A percentile compares a stretch with the other conserved stretches of the same genome.
Conservation (phyloP, 2,329 filamentous ascomycete genomes). For the Colletotrichum plurivorum region DNA sequence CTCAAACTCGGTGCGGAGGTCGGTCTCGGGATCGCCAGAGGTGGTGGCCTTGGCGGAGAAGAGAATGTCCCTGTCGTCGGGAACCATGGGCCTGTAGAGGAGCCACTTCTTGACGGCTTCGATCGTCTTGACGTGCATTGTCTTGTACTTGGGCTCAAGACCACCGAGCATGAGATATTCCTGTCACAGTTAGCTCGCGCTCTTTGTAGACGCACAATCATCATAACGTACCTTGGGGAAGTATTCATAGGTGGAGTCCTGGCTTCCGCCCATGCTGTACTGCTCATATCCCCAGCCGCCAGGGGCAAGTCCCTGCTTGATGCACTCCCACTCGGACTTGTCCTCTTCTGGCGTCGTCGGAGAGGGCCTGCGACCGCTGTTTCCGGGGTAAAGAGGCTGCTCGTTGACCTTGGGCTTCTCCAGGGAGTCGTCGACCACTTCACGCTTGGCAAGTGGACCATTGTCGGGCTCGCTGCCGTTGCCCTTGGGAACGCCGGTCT, state of each 20-base stretch:
- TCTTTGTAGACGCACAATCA: no score
- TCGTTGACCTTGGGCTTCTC: constrained; percentile 26
- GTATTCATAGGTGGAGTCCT: constrained; percentile 81
- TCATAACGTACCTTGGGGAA: constrained; percentile 65
- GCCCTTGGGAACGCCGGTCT: constrained; percentile 19
- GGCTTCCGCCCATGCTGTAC: constrained; percentile 74
- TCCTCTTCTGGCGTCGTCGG: constrained; percentile 24
- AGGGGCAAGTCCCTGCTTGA: constrained; percentile 70
- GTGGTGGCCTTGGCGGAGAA: constrained; percentile 76
- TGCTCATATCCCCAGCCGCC: constrained; percentile 60
- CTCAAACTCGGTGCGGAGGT: constrained; percentile 68
- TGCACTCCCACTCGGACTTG: constrained; percentile 55
- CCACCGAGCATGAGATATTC: constrained; percentile 82
- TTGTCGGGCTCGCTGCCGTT: constrained; percentile 20
- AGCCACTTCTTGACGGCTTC: constrained; percentile 80
- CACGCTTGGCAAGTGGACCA: not conserved
- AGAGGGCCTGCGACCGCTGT: constrained; percentile 29
- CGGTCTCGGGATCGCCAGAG: constrained; percentile 55
- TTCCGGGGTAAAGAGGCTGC: constrained; percentile 19
- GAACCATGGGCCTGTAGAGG: constrained; percentile 83
- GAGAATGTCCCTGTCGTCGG: constrained; percentile 77
- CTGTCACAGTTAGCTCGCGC: constrained; percentile 59
- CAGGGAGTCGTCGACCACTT: constrained; percentile 45
- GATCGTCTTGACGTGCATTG: constrained; percentile 78
- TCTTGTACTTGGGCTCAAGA: constrained; percentile 77